Base-by-base conservation (phyloP, 306 rosid genomes). In the Dalbergia cultrata region DNA sequence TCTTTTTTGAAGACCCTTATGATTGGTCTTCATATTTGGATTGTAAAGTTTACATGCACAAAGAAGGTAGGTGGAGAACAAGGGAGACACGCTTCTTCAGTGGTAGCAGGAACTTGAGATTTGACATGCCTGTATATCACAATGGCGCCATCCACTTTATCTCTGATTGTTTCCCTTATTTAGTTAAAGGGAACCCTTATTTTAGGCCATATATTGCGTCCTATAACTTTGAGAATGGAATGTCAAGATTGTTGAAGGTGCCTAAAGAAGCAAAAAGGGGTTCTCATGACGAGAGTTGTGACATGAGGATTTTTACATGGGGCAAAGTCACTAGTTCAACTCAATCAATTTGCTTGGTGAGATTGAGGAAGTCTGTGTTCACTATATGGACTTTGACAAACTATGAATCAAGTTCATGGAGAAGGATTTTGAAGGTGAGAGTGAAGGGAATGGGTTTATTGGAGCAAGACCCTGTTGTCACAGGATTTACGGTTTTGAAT, bases 261-360 rank as follows among this genome's bases (percentile, higher is more conserved):
- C 75, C 82, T 0, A 54, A 43, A 54, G 75, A 56, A 70, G 79
- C 68, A 1, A 77, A 44, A 16, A 54, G 19, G 4, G 78, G 69
- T 1, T 41, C 74, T 44, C 56, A 62, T 41, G 69, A 82, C 18
- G 0, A 0, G 0, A 63, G 34, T 19, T 76, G 78, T 13, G 4
- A 77, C 1, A 70, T 71, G 74, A 13, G 64, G 1, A 82, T 82
- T 6, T 70, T 70, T 9, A 70, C 44, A 14, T 77, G 79, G 70
- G 57, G 52, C 0, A 76, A 77, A 21, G 5, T 17, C 0, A 43
- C 0, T 0, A 70, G 13, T 39, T n/a, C 17, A 1, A 14, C 3
- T n/a, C 8, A 82, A 4, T 52, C 68, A 0, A 70, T 82, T 62
- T 76, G 82, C 47, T 82, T 82, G 41, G 69, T 70, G 57, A 70